These are phyloP conservation scores for Hypoxylon sp. DNA, from an alignment of 2,329 filamentous ascomycete species.

Conservation along the genomic window DNA sequence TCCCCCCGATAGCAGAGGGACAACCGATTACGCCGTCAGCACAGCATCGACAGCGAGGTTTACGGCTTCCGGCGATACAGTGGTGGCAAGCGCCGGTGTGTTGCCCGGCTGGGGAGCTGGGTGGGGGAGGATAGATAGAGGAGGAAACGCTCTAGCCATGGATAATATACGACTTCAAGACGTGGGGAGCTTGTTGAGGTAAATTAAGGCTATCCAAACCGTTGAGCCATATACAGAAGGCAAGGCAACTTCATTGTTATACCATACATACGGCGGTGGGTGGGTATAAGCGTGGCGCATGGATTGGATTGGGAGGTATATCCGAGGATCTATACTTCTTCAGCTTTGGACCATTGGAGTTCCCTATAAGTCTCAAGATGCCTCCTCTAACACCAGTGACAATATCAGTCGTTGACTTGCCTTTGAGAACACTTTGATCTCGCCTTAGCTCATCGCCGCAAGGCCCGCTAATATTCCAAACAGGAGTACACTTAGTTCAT, in stretches of 20 bases:
- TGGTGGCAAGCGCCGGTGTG: conserved; percentile 43
- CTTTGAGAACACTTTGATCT: neutral
- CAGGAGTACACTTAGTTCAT: neutral
- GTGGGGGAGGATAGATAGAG: conserved; percentile 58
- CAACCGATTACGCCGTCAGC: conserved; percentile 42
- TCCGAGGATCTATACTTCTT: conserved; percentile 8
- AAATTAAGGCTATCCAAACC: conserved; percentile 15
- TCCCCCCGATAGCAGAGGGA: conserved; percentile 19
- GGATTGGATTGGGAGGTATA: conserved; percentile 16
- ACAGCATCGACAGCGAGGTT: conserved; percentile 51
- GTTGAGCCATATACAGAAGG: conserved; percentile 16
- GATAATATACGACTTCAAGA: conserved; percentile 58
- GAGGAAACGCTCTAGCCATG: conserved; percentile 48
- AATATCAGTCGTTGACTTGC: neutral
- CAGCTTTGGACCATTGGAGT: conserved; percentile 12
- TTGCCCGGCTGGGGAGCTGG: conserved; percentile 59
- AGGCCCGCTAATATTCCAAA: neutral
- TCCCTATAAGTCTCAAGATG: neutral
- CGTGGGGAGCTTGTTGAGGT: conserved; percentile 55
- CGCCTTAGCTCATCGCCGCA: neutral
- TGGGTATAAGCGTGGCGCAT: conserved; percentile 29
- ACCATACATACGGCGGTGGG: conserved; percentile 2
- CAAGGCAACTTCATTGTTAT: conserved; percentile 18
- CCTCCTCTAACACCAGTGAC: neutral
- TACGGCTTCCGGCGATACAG: conserved; percentile 36